These are phyloP conservation scores for Crataegus laevigata DNA, from an alignment of 306 rosid genomes.

Conservation along the genomic window DNA sequence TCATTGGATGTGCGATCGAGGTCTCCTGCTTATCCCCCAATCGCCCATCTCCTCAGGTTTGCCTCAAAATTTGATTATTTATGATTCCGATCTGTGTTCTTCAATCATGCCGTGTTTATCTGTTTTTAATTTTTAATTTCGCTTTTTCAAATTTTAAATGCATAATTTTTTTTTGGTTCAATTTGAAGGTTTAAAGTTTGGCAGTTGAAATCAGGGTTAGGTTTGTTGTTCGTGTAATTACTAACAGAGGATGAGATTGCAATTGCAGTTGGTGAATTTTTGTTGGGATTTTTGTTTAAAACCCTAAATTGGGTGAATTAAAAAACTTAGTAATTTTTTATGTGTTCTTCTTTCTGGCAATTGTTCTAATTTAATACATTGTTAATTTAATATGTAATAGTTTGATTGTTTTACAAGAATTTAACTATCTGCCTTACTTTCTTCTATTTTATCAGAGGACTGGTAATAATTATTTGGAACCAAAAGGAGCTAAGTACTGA, in stretches of 20 bases:
- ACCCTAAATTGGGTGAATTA: background rate
- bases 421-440: background rate
- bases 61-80: background rate
- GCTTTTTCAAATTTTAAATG: background rate
- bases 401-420: background rate
- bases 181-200: background rate
- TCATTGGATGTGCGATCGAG: background rate
- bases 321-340: background rate
- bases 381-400: background rate
- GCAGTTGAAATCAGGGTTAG: background rate
- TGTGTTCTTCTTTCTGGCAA: background rate
- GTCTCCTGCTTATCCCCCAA: background rate
- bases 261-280: background rate
- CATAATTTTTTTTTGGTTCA: too few relatives aligned
- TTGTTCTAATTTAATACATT: background rate
- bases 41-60: conserved; percentile 5
- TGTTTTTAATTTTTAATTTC: background rate
- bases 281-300: background rate
- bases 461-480: background rate
- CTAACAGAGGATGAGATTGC: background rate
- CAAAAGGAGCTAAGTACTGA: conserved; percentile 13
- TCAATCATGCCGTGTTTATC: background rate
- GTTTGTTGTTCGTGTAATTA: background rate
- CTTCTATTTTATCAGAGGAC: conserved; percentile 15
- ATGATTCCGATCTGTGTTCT: background rate